phyloP scores from a whole-genome alignment of 306 rosid genomes.

The Ormosia emarginata region DNA sequence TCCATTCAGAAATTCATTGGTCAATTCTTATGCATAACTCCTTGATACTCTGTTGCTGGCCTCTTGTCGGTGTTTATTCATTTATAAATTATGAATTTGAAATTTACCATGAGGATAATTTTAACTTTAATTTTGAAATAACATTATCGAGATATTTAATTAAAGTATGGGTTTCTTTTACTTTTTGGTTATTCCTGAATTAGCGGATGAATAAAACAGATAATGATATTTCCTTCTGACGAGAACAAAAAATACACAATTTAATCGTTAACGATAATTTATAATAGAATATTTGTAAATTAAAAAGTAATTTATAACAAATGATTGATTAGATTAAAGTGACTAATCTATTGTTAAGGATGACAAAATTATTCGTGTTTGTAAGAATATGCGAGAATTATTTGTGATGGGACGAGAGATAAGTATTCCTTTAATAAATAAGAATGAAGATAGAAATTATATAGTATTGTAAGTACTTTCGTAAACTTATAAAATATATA shows the following conservation, averaged over 20 bases:
- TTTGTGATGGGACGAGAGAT: no score
- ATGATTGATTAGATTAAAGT: no score
- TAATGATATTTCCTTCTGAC: background rate
- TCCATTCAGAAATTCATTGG: slow-evolving; percentile 30
- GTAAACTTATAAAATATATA: no score
- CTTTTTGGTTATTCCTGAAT: background rate
- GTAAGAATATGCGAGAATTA: no score
- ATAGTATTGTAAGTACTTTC: no score
- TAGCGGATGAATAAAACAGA: background rate
- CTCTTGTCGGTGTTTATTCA: background rate
- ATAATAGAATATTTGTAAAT: no score
- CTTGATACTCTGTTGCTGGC: background rate
- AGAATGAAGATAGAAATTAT: no score
- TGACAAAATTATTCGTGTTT: no score
- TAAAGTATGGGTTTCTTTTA: background rate
- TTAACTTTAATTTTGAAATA: background rate
- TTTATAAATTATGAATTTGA: background rate
- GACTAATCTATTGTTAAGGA: no score
- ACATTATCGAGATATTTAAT: background rate
- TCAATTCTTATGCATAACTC: background rate
- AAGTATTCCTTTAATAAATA: no score
- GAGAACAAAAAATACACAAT: background rate
- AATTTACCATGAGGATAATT: background rate
- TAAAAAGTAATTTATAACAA: no score
- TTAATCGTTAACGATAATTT: background rate